Evolutionary conservation across 2,329 filamentous ascomycete species (phyloP).

Genomic region (Truncatella angustata): DNA sequence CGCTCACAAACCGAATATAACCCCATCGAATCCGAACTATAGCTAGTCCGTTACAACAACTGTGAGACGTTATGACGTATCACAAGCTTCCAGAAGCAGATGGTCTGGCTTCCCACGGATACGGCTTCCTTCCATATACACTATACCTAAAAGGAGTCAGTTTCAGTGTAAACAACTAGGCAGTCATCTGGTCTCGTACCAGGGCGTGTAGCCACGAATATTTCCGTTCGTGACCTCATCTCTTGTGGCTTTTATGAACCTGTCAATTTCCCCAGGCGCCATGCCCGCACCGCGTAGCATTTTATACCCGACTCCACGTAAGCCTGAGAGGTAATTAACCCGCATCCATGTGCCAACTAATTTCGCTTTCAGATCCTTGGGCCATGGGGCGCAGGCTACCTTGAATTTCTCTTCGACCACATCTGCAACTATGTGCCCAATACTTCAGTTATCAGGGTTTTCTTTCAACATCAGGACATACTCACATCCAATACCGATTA

Average conservation of each 20-base stretch:
- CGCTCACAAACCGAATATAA: too few species aligned
- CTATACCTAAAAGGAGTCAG: neutral
- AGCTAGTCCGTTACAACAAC: too few species aligned
- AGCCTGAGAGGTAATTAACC: slow-evolving; percentile 5
- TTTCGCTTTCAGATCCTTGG: neutral
- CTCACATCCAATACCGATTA: slow-evolving; percentile 7
- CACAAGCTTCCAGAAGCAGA: neutral
- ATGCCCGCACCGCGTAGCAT: slow-evolving; percentile 8
- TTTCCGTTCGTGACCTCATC: slow-evolving; percentile 6
- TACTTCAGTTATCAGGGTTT: neutral
- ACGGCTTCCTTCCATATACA: slow-evolving; percentile 7
- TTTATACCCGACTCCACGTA: slow-evolving; percentile 6
- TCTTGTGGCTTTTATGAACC: slow-evolving; percentile 5
- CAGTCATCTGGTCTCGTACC: too few species aligned
- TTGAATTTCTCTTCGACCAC: slow-evolving; percentile 7
- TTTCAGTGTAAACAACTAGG: neutral
- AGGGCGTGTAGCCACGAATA: slow-evolving; percentile 8
- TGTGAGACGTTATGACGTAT: neutral
- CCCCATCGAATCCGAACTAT: too few species aligned
- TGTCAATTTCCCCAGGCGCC: slow-evolving; percentile 4
- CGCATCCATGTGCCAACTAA: slow-evolving; percentile 1
- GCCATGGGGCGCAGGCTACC: slow-evolving; percentile 8
- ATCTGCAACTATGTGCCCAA: neutral
- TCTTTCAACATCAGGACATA: neutral
- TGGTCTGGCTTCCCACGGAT: neutral